A percentile compares a stretch with the other conserved stretches of the same genome.
Conservation (phyloP, 2,329 filamentous ascomycete genomes). For the Aspergillus viridinutans region DNA sequence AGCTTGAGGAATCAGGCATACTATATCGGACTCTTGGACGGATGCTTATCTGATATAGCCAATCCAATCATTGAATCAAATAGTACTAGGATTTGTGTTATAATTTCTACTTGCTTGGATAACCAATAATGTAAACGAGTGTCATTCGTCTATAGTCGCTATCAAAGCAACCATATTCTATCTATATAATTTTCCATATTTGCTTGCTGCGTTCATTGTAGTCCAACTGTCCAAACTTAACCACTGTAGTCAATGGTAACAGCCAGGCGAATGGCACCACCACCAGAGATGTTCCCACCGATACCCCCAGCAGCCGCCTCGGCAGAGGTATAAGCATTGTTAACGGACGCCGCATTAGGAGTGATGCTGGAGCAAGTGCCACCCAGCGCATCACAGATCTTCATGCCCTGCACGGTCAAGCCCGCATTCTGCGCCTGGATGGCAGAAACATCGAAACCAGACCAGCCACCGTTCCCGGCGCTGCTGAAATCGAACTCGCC, state of each 20-base stretch:
- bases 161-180: not conserved
- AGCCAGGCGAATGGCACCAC: conserved; percentile 23
- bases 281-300: conserved; percentile 24
- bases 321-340: conserved; percentile 31
- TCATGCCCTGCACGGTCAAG: conserved; percentile 32
- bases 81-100: too few species aligned
- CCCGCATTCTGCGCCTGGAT: conserved; percentile 31
- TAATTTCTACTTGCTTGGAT: not conserved
- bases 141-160: not conserved
- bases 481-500: conserved; percentile 34
- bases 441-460: conserved; percentile 33
- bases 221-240: conserved; percentile 7
- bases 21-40: not conserved
- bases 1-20: not conserved
- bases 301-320: conserved; percentile 29
- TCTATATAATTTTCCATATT: not conserved
- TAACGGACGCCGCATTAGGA: conserved; percentile 16
- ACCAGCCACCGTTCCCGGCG: conserved; percentile 26
- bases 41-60: not conserved
- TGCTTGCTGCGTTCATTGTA: not conserved
- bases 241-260: conserved; percentile 27
- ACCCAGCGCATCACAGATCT: conserved; percentile 27
- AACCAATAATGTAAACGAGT: not conserved
- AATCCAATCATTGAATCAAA: not conserved
- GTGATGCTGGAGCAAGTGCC: conserved; percentile 30